These are phyloP conservation scores for Glomus cerebriforme DNA, from an alignment of 192 early-diverging fungal genomes.

Conservation along the genomic window DNA sequence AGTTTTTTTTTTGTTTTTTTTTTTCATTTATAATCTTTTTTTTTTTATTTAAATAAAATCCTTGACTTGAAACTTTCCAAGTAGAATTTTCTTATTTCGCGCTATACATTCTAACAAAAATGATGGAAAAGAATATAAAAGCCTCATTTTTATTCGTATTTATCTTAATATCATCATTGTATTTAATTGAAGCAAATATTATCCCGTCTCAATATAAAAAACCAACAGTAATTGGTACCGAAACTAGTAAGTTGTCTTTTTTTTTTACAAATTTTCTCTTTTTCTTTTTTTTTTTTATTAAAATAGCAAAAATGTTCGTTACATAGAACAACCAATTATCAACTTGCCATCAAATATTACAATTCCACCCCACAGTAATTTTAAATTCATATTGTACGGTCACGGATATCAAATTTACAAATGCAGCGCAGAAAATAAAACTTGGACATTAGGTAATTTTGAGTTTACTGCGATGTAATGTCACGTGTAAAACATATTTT, in stretches of 20 bases:
- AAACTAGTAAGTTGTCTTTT: background rate
- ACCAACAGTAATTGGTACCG: background rate
- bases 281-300: background rate
- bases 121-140: background rate
- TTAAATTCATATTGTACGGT: background rate
- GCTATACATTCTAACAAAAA: background rate
- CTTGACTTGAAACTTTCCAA: too few species aligned
- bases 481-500: background rate
- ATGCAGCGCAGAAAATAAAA: background rate
- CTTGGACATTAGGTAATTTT: constrained; percentile 11
- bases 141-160: background rate
- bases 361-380: background rate
- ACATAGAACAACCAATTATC: background rate
- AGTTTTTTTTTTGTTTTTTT: too few species aligned
- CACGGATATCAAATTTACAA: constrained; percentile 3
- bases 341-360: background rate
- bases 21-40: too few species aligned
- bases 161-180: background rate
- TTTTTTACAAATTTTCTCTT: background rate
- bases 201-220: background rate
- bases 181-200: background rate
- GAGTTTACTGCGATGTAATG: background rate
- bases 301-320: too few species aligned
- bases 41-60: background rate
- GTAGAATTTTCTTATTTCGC: too few species aligned